Base-by-base conservation (phyloP, 176 grass and related monocot genomes). In the Puccinellia tenuiflora region DNA sequence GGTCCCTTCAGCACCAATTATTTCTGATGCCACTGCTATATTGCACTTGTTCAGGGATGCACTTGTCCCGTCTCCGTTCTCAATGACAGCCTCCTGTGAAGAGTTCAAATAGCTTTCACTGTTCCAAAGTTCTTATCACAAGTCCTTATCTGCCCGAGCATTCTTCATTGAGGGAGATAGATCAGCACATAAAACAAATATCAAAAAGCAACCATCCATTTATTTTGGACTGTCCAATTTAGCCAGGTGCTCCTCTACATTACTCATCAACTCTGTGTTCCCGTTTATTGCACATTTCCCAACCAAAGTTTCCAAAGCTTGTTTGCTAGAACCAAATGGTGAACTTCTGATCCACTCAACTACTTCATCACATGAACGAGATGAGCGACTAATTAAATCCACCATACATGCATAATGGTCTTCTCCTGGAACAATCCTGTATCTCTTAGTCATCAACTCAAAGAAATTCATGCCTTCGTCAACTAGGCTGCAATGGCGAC, bases 391-490 rank as follows among this genome's bases (percentile, higher is more conserved):
- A 33, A 97, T 52, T 88, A 97, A 76, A 88, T 93, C 91, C 63
- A 93, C 63, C 54, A 93, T 70, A 80, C 81, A 85, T 30, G 79
- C 43, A 74, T 85, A 89, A 61, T 97, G 91, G 18, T 86, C 59
- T 59, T 88, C 69, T 76, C 77, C 85, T 43, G 84, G 91, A 66
- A 89, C 74, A 88, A 94, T 83, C 38, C 82, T 40, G 57, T 93
- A 92, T 78, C 43, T 86, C 76, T 76, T 51, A 34, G 31, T 81
- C 94, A 97, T 97, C 85, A 90, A 87, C 18, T 78, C 65, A 84
- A 97, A 97, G 22, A 94, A 86, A 20, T 86, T 38, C 5, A 92
- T 21, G 4, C 94, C 94, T 80, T 97, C 86, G 15, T 90, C 87
- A 37, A 92, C 79, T 68, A 92, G 83, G 43, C 79, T 24, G 24